Evolutionary conservation across 306 rosid genomes (phyloP).

Genomic region (Pachyrhizus erosus): DNA sequence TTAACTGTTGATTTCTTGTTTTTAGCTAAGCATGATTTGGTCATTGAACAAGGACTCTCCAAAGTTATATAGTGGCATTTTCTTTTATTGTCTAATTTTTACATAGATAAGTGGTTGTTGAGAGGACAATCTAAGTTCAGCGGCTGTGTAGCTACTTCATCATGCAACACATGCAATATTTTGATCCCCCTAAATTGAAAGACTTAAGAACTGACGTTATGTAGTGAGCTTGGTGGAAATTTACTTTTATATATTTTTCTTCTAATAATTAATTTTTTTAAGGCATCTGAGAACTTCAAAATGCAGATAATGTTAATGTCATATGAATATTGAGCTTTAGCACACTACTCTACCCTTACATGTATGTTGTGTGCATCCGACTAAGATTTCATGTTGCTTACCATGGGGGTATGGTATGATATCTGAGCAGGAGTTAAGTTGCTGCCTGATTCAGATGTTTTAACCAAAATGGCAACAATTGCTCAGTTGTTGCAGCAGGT

Average conservation of each 20-base stretch:
- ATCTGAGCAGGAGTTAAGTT: not conserved
- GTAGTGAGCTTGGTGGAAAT: slow-evolving; percentile 1
- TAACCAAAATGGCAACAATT: slow-evolving; percentile 16
- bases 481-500: slow-evolving; percentile 5
- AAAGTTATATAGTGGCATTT: slow-evolving; percentile 9
- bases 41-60: not conserved
- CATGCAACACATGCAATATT: slow-evolving; percentile 2
- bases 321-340: not conserved
- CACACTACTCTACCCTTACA: not conserved
- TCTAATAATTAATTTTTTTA: slow-evolving; percentile 5
- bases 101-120: slow-evolving; percentile 23
- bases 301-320: slow-evolving; percentile 22
- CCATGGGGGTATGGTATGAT: not conserved
- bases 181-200: not conserved
- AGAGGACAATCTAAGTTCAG: slow-evolving; percentile 16
- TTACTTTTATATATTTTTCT: not conserved
- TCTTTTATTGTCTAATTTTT: slow-evolving; percentile 9
- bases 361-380: slow-evolving; percentile 12
- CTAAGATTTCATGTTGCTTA: not conserved
- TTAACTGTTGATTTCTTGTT: slow-evolving; percentile 17
- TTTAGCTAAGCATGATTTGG: slow-evolving; percentile 30
- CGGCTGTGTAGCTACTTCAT: not conserved
- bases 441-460: not conserved
- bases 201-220: not conserved
- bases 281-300: slow-evolving; percentile 10